phyloP scores from a whole-genome alignment of 202 grass and related monocot species.

The Carex arenaria region DNA sequence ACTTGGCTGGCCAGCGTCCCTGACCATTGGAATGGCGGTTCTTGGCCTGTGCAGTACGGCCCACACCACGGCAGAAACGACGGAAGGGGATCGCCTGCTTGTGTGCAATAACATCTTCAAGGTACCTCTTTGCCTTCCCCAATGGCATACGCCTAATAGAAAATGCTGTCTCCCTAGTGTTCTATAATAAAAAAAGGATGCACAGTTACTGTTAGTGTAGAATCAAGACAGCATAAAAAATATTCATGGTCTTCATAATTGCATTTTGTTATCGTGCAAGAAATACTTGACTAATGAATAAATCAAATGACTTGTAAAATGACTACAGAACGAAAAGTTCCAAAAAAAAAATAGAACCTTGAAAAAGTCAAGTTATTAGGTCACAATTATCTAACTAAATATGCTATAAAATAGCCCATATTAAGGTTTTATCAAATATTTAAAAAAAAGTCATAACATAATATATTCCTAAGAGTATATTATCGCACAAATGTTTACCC shows the following conservation, averaged over 20 bases:
- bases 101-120: slow-evolving; percentile 75
- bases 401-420: neutral
- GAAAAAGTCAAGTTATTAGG: neutral
- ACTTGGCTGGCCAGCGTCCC: slow-evolving; percentile 68
- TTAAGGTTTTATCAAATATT: neutral
- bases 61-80: slow-evolving; percentile 59
- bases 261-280: neutral
- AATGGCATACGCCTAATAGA: slow-evolving; percentile 41
- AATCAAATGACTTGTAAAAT: neutral
- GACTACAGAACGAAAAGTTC: neutral
- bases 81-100: slow-evolving; percentile 79
- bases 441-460: no score
- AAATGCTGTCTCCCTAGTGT: slow-evolving; percentile 62
- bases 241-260: neutral
- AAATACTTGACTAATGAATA: neutral
- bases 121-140: slow-evolving; percentile 61
- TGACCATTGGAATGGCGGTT: slow-evolving; percentile 53
- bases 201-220: neutral
- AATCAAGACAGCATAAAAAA: neutral
- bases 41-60: slow-evolving; percentile 66
- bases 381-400: neutral
- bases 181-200: slow-evolving; percentile 20
- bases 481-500: no score
- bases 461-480: no score
- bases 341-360: neutral